These are phyloP conservation scores for Adansonia gregorii DNA, from an alignment of 441 rosid genomes.

Conservation along the genomic window DNA sequence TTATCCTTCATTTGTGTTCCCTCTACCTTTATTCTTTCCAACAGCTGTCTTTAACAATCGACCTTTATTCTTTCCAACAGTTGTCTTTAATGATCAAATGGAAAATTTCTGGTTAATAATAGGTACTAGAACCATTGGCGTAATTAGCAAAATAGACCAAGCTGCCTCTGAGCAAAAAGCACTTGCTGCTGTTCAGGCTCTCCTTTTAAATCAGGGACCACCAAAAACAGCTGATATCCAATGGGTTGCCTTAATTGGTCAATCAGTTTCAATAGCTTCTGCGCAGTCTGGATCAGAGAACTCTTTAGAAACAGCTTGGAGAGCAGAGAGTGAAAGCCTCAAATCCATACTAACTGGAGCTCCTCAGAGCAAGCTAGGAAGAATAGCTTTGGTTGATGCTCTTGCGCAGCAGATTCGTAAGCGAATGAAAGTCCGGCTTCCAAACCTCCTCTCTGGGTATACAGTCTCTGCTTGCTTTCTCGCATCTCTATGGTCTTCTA, in stretches of 20 bases:
- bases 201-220: conserved; percentile 67
- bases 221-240: conserved; percentile 67
- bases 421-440: conserved; percentile 79
- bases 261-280: conserved; percentile 70
- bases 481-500: not conserved
- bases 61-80: no score
- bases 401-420: conserved; percentile 70
- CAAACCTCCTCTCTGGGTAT: conserved; percentile 63
- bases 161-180: conserved; percentile 65
- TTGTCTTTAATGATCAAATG: conserved; percentile 16
- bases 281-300: conserved; percentile 72
- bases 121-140: conserved; percentile 77
- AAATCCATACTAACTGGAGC: conserved; percentile 71
- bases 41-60: no score
- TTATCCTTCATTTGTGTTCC: not conserved
- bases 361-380: conserved; percentile 71
- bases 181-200: conserved; percentile 69
- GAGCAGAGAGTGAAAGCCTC: conserved; percentile 73
- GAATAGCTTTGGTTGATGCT: conserved; percentile 70
- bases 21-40: conserved; percentile 12
- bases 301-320: conserved; percentile 81
- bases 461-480: conserved; percentile 18
- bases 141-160: conserved; percentile 80
- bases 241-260: conserved; percentile 81
- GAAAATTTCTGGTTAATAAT: conserved; percentile 16